phyloP scores from a whole-genome alignment of 129 eudicot genomes.

The Flaveria ramosissima region DNA sequence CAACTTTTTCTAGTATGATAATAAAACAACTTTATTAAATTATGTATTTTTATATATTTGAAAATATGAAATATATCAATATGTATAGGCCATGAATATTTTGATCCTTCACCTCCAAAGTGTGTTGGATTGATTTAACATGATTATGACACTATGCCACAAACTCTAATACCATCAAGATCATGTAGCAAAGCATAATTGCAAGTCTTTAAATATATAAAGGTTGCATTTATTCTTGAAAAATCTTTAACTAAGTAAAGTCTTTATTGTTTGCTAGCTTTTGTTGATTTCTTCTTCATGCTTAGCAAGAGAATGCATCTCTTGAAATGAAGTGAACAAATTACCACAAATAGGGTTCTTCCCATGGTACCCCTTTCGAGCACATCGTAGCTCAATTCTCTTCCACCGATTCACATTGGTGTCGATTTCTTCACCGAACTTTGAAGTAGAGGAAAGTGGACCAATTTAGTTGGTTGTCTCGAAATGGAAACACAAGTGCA shows the following conservation, averaged over 20 bases:
- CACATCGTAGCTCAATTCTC: slow-evolving; percentile 3
- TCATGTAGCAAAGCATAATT: neutral
- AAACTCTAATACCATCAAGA: neutral
- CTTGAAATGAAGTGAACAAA: slow-evolving; percentile 32
- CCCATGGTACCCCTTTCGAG: neutral
- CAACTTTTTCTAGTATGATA: neutral
- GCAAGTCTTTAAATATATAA: slow-evolving; percentile 17
- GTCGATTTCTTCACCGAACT: neutral
- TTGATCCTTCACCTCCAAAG: neutral
- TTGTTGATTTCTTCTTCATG: slow-evolving; percentile 30
- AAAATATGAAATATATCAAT: neutral
- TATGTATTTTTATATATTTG: neutral
- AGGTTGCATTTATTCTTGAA: slow-evolving; percentile 12
- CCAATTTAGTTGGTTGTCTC: neutral
- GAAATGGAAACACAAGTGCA: slow-evolving; percentile 29
- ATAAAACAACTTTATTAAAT: neutral
- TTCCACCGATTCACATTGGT: slow-evolving; percentile 22
- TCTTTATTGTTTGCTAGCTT: slow-evolving; percentile 12
- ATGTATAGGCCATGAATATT: neutral
- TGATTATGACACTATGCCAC: neutral
- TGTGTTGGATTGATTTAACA: neutral
- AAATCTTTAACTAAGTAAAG: slow-evolving; percentile 17
- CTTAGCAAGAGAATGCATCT: slow-evolving; percentile 28
- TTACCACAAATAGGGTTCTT: slow-evolving; percentile 20
- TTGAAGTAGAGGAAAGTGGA: neutral